Percentiles rank a stretch among this genome's conserved stretches.
These are phyloP conservation scores for Exophiala sideris DNA, from an alignment of 2,329 filamentous ascomycete genomes.

Conservation along the genomic window DNA sequence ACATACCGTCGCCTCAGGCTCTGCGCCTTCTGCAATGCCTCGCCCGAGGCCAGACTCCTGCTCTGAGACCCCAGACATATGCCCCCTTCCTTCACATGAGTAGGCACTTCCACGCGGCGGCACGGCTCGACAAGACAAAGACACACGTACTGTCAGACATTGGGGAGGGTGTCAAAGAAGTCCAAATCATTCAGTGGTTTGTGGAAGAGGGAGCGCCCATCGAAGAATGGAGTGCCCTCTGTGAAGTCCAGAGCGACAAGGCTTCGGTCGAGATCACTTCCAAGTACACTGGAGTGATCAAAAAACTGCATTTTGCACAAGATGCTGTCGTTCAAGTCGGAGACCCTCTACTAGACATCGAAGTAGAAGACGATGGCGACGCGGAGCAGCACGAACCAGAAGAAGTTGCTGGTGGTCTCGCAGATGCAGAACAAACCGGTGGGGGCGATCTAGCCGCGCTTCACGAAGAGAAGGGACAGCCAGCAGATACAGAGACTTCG, in stretches of 20 bases:
- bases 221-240: conserved; percentile 96
- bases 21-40: conserved; percentile 16
- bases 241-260: conserved; percentile 98
- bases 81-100: conserved; percentile 16
- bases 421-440: conserved; percentile 36
- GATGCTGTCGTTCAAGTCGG: conserved; percentile 96
- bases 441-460: conserved; percentile 5
- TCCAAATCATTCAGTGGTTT: conserved; percentile 99
- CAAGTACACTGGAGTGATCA: conserved; percentile 90
- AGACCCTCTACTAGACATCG: conserved; percentile 28
- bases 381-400: conserved; percentile 54
- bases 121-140: conserved; percentile 21
- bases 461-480: conserved; percentile 42
- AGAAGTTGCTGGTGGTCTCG: conserved; percentile 6
- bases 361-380: conserved; percentile 27
- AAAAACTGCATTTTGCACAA: conserved; percentile 91
- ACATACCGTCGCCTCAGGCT: conserved; percentile 20
- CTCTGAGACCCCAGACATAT: conserved; percentile 10
- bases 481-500: conserved; percentile 3
- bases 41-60: conserved; percentile 1
- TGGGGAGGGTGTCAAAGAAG: conserved; percentile 85
- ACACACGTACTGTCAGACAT: conserved; percentile 27
- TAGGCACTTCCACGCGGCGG: conserved; percentile 22
- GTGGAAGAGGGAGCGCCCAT: conserved; percentile 92
- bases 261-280: conserved; percentile 88